Evolutionary conservation across 2,329 filamentous ascomycete species (phyloP), one percentile per base, ranked within the genome.

Genomic region (Chrysoporthe austroafricana): DNA sequence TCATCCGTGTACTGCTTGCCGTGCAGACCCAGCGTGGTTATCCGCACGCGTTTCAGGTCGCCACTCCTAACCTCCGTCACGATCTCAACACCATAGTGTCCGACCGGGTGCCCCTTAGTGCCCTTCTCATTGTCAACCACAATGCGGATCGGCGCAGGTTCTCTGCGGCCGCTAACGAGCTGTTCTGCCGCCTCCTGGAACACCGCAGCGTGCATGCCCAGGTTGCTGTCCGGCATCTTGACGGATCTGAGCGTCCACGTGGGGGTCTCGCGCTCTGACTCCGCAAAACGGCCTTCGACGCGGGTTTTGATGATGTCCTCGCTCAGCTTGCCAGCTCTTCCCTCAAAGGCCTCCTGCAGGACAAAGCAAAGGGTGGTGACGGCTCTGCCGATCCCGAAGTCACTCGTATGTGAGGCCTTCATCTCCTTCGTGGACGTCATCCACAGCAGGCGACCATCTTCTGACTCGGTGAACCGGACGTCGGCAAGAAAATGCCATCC

Each of bases 251-350:
- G 85, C 43, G 91, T 91, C 94, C 93, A 97, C 73, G 86, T 88
- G 18, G 89, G 85, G 68, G 90, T 87, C 77, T 97, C 93, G 68
- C 94, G 88, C 80, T 97, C 93, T n/a, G 82, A 77, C 76, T 97
- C 94, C 0, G 91, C 82, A 74, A 96, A 97, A 13, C 94, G 88
- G 6, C 90, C 91, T 78, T 97, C 95, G 16, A 97, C 88, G 71
- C 90, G 89, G 9, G 94, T 94, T 79, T 95, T 96, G 60, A 90
- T 88, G 14, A 97, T 84, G 71, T 98, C 96, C 78, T 98, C 95
- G 39, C 89, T 88, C 79, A 93, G 90, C 69, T 90, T 92, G 21
- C 84, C 82, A 1, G 91, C 92, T 76, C 90, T 94, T 36, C 89
- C 90, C 75, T 97, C 92, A 73, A 95, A 95, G 8, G 86, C 80